Conservation (phyloP, 441 rosid species). For the Brassica hybrid region DNA sequence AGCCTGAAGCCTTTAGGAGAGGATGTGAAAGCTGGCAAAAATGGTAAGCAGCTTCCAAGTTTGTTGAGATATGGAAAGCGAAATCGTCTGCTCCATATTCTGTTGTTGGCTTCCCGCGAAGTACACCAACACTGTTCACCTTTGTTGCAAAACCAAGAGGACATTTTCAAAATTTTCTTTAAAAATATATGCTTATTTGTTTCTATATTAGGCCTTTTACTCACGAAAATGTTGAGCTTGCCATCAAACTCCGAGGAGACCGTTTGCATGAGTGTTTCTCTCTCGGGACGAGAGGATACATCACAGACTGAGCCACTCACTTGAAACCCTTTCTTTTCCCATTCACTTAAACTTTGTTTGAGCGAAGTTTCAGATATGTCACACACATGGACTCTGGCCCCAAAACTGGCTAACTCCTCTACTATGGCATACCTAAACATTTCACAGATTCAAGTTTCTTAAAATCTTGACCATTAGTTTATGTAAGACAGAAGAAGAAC, state of each 20-base stretch:
- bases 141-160: slow-evolving; percentile 7
- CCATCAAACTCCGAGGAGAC: background rate
- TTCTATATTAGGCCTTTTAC: background rate
- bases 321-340: slow-evolving; percentile 8
- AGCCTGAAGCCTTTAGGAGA: slow-evolving; percentile 47
- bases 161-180: background rate
- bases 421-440: slow-evolving; percentile 32
- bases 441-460: background rate
- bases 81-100: slow-evolving; percentile 42
- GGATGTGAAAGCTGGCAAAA: slow-evolving; percentile 49
- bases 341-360: background rate
- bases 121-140: slow-evolving; percentile 53
- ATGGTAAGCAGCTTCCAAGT: slow-evolving; percentile 49
- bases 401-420: background rate
- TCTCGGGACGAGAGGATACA: background rate
- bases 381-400: background rate
- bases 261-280: background rate
- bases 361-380: background rate
- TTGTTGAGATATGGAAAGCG: slow-evolving; percentile 41
- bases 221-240: background rate
- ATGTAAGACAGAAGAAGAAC: too few species aligned
- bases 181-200: background rate
- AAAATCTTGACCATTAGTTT: background rate
- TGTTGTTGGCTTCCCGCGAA: slow-evolving; percentile 26
- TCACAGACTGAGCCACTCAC: slow-evolving; percentile 26